phyloP scores from a whole-genome alignment of 1,139 yeast genomes.

The Dujonia santamariae region DNA sequence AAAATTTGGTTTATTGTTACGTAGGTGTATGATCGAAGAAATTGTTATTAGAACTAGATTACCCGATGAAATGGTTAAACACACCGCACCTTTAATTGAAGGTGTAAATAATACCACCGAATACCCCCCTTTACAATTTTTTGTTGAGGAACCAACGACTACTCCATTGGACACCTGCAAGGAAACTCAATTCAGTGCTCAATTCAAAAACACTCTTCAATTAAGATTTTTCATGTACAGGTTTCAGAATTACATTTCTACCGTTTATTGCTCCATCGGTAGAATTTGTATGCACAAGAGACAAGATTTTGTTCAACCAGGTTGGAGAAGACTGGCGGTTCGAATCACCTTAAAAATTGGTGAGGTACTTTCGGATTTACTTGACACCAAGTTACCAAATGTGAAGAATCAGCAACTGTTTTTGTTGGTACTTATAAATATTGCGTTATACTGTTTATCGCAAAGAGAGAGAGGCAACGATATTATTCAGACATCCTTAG shows the following conservation, averaged over 20 bases:
- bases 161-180: conserved; percentile 22
- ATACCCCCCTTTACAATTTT: conserved; percentile 35
- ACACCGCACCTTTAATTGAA: conserved; percentile 34
- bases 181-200: conserved; percentile 45
- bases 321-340: conserved; percentile 39
- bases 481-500: conserved; percentile 40
- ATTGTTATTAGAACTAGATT: conserved; percentile 42
- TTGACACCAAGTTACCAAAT: conserved; percentile 22
- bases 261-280: conserved; percentile 37
- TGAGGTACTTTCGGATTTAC: conserved; percentile 21
- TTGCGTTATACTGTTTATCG: conserved; percentile 22
- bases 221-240: conserved; percentile 50
- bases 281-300: conserved; percentile 43
- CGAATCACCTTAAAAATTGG: conserved; percentile 38
- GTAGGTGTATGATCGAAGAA: conserved; percentile 57
- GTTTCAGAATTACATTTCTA: conserved; percentile 48
- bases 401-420: conserved; percentile 19
- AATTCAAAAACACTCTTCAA: conserved; percentile 59
- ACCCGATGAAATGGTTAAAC: conserved; percentile 46
- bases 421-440: conserved; percentile 26
- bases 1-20: conserved; percentile 42
- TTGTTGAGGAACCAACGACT: conserved; percentile 28
- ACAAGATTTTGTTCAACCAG: conserved; percentile 34
- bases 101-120: conserved; percentile 21
- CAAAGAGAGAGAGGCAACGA: conserved; percentile 33